Evolutionary conservation across 176 grass and related monocot genomes (phyloP).

Genomic region (Carex myosuroides): DNA sequence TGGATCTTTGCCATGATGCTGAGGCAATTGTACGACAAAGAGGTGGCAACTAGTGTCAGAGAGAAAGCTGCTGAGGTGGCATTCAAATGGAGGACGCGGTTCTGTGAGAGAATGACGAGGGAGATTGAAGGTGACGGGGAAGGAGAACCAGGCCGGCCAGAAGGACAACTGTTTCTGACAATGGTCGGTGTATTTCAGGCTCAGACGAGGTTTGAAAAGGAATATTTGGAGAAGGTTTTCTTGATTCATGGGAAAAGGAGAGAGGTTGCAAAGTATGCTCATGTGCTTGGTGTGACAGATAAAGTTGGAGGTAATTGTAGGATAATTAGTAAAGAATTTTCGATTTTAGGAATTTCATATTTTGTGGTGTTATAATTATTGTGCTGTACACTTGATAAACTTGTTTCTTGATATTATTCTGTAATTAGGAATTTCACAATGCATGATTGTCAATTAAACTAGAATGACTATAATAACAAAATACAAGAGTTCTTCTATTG

Average conservation of each 20-base stretch:
- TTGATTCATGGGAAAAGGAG: constrained; percentile 50
- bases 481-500: neutral
- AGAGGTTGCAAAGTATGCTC: constrained; percentile 53
- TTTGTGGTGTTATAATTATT: too few species aligned
- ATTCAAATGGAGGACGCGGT: constrained; percentile 46
- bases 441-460: neutral
- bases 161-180: constrained; percentile 63
- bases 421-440: neutral
- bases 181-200: constrained; percentile 52
- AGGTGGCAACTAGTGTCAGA: constrained; percentile 47
- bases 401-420: neutral
- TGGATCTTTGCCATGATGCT: constrained; percentile 62
- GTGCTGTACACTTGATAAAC: neutral
- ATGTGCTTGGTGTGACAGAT: constrained; percentile 40
- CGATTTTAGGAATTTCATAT: too few species aligned
- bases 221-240: constrained; percentile 61
- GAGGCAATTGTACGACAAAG: constrained; percentile 37
- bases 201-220: constrained; percentile 45
- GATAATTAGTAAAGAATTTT: neutral
- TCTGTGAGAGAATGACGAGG: constrained; percentile 30
- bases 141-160: constrained; percentile 19
- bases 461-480: neutral
- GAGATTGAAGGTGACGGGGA: constrained; percentile 19
- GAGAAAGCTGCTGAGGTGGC: constrained; percentile 51
- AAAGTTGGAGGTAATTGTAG: constrained; percentile 45